Base-by-base conservation (phyloP, 2,329 filamentous ascomycete species). In the Blastomyces emzantsi region DNA sequence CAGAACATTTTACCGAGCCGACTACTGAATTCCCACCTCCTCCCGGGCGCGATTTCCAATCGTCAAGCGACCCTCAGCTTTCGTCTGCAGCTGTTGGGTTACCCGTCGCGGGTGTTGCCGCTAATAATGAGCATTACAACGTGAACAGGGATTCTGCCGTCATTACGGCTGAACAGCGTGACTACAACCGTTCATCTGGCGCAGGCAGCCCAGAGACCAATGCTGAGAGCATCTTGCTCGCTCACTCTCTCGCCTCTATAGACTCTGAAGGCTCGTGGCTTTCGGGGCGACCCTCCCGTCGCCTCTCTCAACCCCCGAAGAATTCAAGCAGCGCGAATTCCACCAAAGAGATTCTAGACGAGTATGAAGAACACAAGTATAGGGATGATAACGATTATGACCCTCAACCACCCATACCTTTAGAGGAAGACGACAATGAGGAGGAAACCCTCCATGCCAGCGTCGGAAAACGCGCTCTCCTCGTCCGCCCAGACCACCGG, bases 251-350 rank as follows among this genome's bases (percentile, higher is more conserved):
- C 22, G 94, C 92, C 1, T 97, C 92, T 0, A 90, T 97, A 64
- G 94, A 97, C 72, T 97, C 92, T 0, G 94, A 99, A 78, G 94
- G 85, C 4, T 97, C 92, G 0, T 99, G 94, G 94, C 86, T 99
- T 55, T 94, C 92, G 3, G 92, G 93, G 19, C 87, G 87, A 63
- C 80, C 82, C 66, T 74, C 81, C 80, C 80, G 67, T 71, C 80
- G 63, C 73, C 80, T 72, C 74, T 85, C 72, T 70, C 74, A 77
- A 56, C 70, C 64, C 25, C 70, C 67, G 69, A 76, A 71, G 2
- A 69, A 76, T 33, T 76, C 74, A 41, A 75, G 74, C 43, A 81
- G 77, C 60, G 73, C 77, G 57, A 76, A 73, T 52, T 78, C 77
- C 9, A 70, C 79, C 52, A 74, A 74, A 59, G 74, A 76, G 54